These are phyloP conservation scores for Pseudogymnoascus sp. DNA, from an alignment of 2,329 filamentous ascomycete genomes.

Conservation along the genomic window DNA sequence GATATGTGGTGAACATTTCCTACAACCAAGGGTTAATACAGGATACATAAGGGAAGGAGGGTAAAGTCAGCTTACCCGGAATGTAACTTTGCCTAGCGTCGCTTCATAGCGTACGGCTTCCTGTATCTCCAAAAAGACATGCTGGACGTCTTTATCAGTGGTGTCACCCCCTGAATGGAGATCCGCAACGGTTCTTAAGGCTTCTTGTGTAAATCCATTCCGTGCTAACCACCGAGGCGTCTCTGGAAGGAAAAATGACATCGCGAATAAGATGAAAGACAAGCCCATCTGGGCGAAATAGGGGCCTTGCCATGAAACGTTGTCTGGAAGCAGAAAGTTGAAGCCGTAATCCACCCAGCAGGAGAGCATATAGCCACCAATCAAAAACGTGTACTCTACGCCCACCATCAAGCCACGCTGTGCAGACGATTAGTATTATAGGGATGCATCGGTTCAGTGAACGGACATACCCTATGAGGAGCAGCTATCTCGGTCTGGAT, in stretches of 20 bases:
- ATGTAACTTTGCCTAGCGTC: conserved; percentile 30
- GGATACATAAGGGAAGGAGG: neutral
- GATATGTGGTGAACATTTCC: conserved; percentile 38
- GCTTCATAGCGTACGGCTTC: conserved; percentile 34
- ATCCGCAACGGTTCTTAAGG: conserved; percentile 36
- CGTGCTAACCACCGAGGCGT: conserved; percentile 36
- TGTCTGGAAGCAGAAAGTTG: conserved; percentile 30
- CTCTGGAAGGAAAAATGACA: conserved; percentile 34
- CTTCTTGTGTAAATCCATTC: conserved; percentile 35
- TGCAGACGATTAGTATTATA: neutral
- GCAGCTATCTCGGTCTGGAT: conserved; percentile 36
- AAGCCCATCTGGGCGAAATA: conserved; percentile 30
- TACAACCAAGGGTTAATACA: conserved; percentile 11
- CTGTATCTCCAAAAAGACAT: conserved; percentile 33
- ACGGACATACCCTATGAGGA: conserved; percentile 21
- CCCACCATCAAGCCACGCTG: conserved; percentile 34
- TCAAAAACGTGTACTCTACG: conserved; percentile 33
- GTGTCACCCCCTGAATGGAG: conserved; percentile 33
- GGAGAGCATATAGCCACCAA: conserved; percentile 34
- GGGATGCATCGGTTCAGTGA: neutral
- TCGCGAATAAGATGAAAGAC: conserved; percentile 29
- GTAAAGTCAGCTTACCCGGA: conserved; percentile 22
- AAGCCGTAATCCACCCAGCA: conserved; percentile 36
- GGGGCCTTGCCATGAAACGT: conserved; percentile 30
- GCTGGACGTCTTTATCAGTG: conserved; percentile 30